These are phyloP conservation scores for Parascedosporium putredinis DNA, from an alignment of 2,329 filamentous ascomycete species.

Conservation along the genomic window DNA sequence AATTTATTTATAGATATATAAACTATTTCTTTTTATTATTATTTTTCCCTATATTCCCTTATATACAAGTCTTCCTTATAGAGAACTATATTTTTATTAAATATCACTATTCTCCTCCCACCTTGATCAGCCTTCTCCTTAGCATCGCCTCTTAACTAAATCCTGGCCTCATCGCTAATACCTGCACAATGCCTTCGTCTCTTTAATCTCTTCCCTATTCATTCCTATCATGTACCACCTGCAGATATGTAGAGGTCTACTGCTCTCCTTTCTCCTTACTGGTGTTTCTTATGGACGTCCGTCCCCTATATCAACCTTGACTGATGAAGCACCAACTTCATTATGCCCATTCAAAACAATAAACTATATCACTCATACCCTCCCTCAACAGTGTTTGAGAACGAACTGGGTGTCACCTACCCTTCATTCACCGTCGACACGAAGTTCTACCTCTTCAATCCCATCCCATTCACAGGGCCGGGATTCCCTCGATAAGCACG, in stretches of 20 bases:
- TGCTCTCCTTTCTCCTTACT: not conserved
- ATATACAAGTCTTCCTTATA: conserved; percentile 2
- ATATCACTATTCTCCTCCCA: no score
- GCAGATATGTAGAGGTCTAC: not conserved
- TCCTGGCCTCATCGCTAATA: no score
- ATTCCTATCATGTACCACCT: no score
- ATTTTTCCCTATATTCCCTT: not conserved
- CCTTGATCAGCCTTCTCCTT: no score
- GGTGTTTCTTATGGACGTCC: no score
- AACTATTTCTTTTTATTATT: not conserved
- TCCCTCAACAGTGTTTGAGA: conserved; percentile 66
- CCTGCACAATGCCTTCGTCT: no score
- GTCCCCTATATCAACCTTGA: no score
- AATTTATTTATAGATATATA: conserved; percentile 1
- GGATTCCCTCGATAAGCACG: conserved; percentile 8
- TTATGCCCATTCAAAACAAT: conserved; percentile 35
- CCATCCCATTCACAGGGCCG: not conserved
- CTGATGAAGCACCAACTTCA: not conserved
- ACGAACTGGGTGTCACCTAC: conserved; percentile 38
- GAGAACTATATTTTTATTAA: conserved; percentile 2
- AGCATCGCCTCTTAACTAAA: no score
- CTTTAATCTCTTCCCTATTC: no score
- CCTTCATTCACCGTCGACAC: not conserved
- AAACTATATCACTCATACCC: conserved; percentile 71
- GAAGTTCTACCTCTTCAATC: not conserved